phyloP scores from a whole-genome alignment of 179 eudicot genomes.

The Gypsophila paniculata region DNA sequence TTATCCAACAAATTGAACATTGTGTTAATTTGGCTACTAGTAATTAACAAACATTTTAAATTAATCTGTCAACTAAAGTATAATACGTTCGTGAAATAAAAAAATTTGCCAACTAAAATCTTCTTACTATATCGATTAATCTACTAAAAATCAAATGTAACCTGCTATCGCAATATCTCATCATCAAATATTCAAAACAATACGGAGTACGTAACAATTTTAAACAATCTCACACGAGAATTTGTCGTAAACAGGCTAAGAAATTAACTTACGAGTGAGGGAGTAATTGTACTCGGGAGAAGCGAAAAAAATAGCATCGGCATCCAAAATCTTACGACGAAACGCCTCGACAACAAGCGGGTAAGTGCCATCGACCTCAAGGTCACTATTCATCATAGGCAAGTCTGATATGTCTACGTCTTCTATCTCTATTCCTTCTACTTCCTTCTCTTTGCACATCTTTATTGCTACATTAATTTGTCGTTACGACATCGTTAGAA shows the following conservation, averaged over 20 bases:
- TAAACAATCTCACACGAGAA: not conserved
- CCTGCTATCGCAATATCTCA: no score
- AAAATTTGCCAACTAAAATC: no score
- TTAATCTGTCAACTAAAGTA: no score
- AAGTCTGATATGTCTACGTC: slow-evolving; percentile 28
- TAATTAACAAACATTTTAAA: no score
- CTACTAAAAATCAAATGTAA: no score
- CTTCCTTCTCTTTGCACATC: slow-evolving; percentile 27
- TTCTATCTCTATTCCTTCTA: slow-evolving; percentile 39
- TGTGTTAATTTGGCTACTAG: no score
- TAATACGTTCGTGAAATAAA: no score
- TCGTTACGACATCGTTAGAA: no score
- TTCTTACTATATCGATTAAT: no score
- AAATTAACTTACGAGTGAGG: slow-evolving; percentile 27
- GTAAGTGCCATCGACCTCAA: slow-evolving; percentile 29
- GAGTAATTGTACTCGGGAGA: slow-evolving; percentile 45
- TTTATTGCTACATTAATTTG: slow-evolving; percentile 29
- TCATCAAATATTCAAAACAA: no score
- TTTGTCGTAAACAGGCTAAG: not conserved
- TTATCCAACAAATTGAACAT: no score
- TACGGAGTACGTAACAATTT: no score
- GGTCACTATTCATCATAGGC: slow-evolving; percentile 41
- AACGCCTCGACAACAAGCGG: slow-evolving; percentile 32
- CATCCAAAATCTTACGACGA: slow-evolving; percentile 30
- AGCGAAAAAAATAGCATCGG: slow-evolving; percentile 35